Evolutionary conservation across 495 filamentous ascomycete genomes (phyloP).

Genomic region (Penicillium cataractarum): DNA sequence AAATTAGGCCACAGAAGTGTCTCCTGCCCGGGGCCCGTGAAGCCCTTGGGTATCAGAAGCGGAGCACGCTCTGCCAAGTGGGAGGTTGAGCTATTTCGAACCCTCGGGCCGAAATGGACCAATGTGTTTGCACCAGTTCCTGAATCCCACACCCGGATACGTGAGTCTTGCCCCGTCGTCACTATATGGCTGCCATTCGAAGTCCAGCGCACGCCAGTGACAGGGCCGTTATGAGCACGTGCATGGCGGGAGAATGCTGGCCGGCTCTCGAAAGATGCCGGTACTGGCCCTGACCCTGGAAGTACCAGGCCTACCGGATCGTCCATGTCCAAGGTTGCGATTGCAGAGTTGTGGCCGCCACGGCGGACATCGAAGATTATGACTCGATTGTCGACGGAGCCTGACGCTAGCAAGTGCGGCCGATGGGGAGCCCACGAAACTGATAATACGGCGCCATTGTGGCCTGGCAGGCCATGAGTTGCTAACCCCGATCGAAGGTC

Average conservation of each 20-base stretch:
- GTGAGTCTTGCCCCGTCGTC: constrained; percentile 77
- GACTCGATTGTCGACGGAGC: constrained; percentile 74
- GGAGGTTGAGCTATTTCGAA: constrained; percentile 62
- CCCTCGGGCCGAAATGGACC: constrained; percentile 75
- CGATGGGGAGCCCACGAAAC: constrained; percentile 78
- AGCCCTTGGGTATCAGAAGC: constrained; percentile 57
- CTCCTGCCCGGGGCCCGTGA: constrained; percentile 56
- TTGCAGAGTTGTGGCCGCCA: constrained; percentile 58
- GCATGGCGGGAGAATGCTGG: constrained; percentile 53
- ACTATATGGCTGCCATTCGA: constrained; percentile 74
- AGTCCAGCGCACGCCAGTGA: constrained; percentile 84
- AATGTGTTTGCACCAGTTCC: constrained; percentile 79
- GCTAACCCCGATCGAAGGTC: constrained; percentile 78
- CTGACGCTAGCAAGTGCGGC: constrained; percentile 78
- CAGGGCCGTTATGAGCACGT: constrained; percentile 73
- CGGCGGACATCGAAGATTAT: constrained; percentile 85
- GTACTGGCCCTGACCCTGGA: constrained; percentile 26
- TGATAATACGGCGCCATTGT: constrained; percentile 70
- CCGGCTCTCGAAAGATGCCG: constrained; percentile 35
- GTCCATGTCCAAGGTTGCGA: constrained; percentile 79
- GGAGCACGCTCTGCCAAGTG: constrained; percentile 66
- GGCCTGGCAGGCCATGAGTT: constrained; percentile 77
- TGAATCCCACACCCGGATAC: constrained; percentile 84
- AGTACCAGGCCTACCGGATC: constrained; percentile 65
- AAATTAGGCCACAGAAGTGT: constrained; percentile 78